These are phyloP conservation scores for Psilocybe cubensis DNA, from an alignment of 768 basidiomycete species.

Conservation along the genomic window DNA sequence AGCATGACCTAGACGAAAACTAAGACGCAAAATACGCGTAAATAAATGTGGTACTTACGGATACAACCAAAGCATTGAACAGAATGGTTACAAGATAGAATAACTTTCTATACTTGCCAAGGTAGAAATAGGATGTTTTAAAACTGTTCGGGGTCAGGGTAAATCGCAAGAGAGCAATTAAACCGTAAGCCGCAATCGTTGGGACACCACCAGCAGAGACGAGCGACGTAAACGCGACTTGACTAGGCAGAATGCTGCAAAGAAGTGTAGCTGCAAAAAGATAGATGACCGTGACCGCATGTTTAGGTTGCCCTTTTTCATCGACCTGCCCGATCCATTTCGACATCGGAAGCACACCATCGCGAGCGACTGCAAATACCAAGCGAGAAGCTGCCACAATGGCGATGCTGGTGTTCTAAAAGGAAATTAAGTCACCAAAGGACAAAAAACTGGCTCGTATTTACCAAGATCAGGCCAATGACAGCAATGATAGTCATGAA, in stretches of 20 bases:
- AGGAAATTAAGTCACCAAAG: neutral
- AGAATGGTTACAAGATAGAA: constrained; percentile 70
- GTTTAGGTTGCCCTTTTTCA: constrained; percentile 69
- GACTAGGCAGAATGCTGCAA: constrained; percentile 89
- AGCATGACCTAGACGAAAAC: constrained; percentile 61
- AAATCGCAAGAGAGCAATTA: constrained; percentile 77
- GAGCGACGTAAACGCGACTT: constrained; percentile 91
- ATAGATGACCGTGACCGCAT: constrained; percentile 88
- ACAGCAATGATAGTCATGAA: constrained; percentile 89
- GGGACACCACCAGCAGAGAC: constrained; percentile 87
- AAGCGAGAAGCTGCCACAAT: constrained; percentile 89
- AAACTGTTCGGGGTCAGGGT: constrained; percentile 81
- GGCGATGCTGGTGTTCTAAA: constrained; percentile 82
- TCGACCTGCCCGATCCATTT: constrained; percentile 83
- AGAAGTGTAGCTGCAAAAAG: constrained; percentile 74
- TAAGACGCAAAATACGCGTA: constrained; percentile 9
- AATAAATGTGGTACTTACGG: constrained; percentile 48
- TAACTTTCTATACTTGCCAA: constrained; percentile 66
- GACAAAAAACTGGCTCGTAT: constrained; percentile 22
- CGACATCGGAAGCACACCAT: constrained; percentile 86
- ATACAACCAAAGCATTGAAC: constrained; percentile 78
- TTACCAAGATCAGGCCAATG: constrained; percentile 82
- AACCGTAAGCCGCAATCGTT: constrained; percentile 85
- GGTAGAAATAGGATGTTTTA: constrained; percentile 69
- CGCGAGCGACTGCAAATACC: constrained; percentile 92